Conservation (phyloP, 2,329 filamentous ascomycete genomes). For the Amauroascus niger region DNA sequence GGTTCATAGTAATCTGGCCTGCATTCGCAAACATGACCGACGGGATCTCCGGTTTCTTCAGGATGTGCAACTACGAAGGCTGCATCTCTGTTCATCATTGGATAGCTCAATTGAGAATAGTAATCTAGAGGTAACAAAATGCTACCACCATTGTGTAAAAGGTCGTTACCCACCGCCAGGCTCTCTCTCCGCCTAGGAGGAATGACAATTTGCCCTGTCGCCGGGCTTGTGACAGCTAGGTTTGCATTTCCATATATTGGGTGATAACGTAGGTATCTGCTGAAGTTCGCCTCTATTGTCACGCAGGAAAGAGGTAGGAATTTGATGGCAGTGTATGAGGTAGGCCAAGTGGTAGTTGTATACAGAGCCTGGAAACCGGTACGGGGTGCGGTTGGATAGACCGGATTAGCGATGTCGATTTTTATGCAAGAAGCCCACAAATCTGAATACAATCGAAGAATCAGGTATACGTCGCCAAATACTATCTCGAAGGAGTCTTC, state of each 20-base stretch:
- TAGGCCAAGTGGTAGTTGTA: background rate
- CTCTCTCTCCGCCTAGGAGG: background rate
- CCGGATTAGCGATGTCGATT: constrained; percentile 18
- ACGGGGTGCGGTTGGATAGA: constrained; percentile 5
- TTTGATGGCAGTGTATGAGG: constrained; percentile 5
- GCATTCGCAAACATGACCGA: background rate
- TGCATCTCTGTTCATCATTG: background rate
- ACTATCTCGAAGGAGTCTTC: constrained; percentile 25
- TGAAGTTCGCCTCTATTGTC: constrained; percentile 2
- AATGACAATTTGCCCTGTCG: background rate
- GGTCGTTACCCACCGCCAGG: background rate
- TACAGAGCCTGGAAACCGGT: background rate
- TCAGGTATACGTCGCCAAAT: constrained; percentile 25
- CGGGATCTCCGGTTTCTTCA: background rate
- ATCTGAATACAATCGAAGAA: constrained; percentile 28
- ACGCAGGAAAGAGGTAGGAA: constrained; percentile 6
- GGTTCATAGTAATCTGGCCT: background rate
- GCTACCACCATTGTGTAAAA: background rate
- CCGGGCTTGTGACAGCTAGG: background rate
- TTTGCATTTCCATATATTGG: background rate
- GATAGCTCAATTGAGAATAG: background rate
- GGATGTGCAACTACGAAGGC: background rate
- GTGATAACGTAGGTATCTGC: background rate
- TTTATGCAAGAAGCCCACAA: constrained; percentile 29
- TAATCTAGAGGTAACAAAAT: background rate